These are phyloP conservation scores for Calocybe indica DNA, from an alignment of 768 basidiomycete genomes.

Conservation along the genomic window DNA sequence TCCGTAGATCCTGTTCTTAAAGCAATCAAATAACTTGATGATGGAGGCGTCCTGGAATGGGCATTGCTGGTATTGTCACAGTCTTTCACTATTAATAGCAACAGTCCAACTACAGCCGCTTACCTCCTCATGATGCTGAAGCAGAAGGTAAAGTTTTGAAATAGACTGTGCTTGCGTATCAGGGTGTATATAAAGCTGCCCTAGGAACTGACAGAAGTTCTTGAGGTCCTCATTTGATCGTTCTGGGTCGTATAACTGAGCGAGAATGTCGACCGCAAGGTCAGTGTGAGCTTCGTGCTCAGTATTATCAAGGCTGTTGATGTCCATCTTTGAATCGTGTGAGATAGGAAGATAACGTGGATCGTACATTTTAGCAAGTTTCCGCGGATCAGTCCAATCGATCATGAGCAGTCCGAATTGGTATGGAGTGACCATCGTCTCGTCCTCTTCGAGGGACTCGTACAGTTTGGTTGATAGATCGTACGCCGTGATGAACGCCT, in stretches of 20 bases:
- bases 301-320: neutral
- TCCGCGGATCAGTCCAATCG: slow-evolving; percentile 86
- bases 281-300: slow-evolving; percentile 5
- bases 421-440: slow-evolving; percentile 65
- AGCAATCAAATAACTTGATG: slow-evolving; percentile 49
- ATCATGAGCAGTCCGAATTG: slow-evolving; percentile 77
- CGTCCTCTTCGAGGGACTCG: slow-evolving; percentile 62
- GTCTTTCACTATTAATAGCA: neutral
- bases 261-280: neutral
- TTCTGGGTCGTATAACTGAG: slow-evolving; percentile 28
- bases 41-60: slow-evolving; percentile 50
- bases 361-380: slow-evolving; percentile 39
- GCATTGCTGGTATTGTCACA: slow-evolving; percentile 36
- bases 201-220: slow-evolving; percentile 54
- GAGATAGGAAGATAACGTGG: too few species aligned
- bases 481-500: slow-evolving; percentile 73
- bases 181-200: slow-evolving; percentile 48
- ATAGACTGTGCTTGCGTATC: slow-evolving; percentile 30
- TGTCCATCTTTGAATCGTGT: too few species aligned
- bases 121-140: slow-evolving; percentile 48
- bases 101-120: neutral
- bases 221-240: slow-evolving; percentile 53
- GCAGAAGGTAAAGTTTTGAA: slow-evolving; percentile 40
- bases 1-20: slow-evolving; percentile 39
- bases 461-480: slow-evolving; percentile 52